Evolutionary conservation across 225 moss, liverwort and hornwort species (phyloP).

Genomic region (Antitrichia curtipendula): DNA sequence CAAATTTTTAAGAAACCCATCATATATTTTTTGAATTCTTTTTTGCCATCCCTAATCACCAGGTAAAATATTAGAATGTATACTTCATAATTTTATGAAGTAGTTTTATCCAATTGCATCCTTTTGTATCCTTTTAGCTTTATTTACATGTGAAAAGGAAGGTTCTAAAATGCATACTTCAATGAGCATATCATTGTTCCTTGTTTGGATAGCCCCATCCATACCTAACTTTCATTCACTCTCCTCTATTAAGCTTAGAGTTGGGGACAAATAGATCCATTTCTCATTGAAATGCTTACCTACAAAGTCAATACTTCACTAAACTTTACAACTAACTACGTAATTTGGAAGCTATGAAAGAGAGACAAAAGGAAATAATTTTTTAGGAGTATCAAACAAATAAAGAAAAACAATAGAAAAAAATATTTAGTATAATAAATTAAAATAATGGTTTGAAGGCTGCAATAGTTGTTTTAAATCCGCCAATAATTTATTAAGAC

Average conservation of each 20-base stretch:
- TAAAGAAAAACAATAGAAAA: no score
- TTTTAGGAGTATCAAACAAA: neutral
- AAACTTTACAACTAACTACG: neutral
- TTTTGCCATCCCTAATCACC: rapidly evolving
- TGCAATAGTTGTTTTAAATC: neutral
- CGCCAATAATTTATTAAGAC: neutral
- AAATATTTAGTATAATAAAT: neutral
- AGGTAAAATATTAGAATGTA: neutral
- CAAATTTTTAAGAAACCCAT: no score
- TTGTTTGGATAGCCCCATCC: rapidly evolving
- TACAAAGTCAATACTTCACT: neutral
- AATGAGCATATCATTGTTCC: neutral
- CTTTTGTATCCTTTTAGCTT: neutral
- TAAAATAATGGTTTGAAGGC: rapidly evolving
- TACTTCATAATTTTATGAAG: neutral
- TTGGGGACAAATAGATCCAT: neutral
- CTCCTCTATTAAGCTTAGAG: neutral
- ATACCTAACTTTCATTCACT: neutral
- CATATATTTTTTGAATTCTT: neutral
- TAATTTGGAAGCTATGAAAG: neutral
- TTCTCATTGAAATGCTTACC: neutral
- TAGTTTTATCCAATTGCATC: neutral
- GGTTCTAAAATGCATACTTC: neutral
- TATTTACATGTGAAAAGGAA: neutral
- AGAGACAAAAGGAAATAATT: neutral